These are phyloP conservation scores for Diaporthe amygdali DNA, from an alignment of 2,329 filamentous ascomycete species.

Conservation along the genomic window DNA sequence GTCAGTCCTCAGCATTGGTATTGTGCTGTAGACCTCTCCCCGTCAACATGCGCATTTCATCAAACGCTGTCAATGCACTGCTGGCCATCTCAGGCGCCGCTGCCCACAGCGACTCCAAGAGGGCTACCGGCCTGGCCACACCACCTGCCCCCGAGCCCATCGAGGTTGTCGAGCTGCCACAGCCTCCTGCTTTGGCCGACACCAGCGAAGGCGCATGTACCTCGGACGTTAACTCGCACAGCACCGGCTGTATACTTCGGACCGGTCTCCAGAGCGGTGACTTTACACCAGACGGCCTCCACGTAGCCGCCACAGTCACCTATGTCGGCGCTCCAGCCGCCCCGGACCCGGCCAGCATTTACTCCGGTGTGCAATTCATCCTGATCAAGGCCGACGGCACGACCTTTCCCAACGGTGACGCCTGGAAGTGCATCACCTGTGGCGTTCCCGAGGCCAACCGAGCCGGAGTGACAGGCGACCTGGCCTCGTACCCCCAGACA, in stretches of 20 bases:
- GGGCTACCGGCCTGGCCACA: neutral
- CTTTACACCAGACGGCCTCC: conserved; percentile 49
- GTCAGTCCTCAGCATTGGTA: neutral
- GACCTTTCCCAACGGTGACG: conserved; percentile 47
- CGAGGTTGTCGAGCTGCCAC: conserved; percentile 38
- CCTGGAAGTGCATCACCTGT: conserved; percentile 54
- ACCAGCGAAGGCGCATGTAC: conserved; percentile 38
- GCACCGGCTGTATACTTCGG: conserved; percentile 43
- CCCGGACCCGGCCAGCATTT: conserved; percentile 46
- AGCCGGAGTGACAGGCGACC: conserved; percentile 1
- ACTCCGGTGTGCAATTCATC: conserved; percentile 45
- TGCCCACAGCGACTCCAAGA: neutral
- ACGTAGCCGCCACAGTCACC: conserved; percentile 44
- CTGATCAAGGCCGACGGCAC: conserved; percentile 47
- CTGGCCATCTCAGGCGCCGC: neutral
- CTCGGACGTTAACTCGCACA: conserved; percentile 36
- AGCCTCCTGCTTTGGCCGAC: conserved; percentile 40
- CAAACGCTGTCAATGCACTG: neutral
- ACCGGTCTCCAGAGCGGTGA: conserved; percentile 33
- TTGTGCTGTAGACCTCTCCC: neutral
- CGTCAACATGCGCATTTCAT: neutral
- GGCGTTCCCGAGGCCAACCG: conserved; percentile 41
- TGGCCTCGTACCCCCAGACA: conserved; percentile 46
- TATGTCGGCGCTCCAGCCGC: conserved; percentile 47
- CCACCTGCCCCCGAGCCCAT: conserved; percentile 40